Evolutionary conservation across 768 basidiomycete species (phyloP), one percentile per base, ranked within the genome.

Genomic region (Termitomyces sp.): DNA sequence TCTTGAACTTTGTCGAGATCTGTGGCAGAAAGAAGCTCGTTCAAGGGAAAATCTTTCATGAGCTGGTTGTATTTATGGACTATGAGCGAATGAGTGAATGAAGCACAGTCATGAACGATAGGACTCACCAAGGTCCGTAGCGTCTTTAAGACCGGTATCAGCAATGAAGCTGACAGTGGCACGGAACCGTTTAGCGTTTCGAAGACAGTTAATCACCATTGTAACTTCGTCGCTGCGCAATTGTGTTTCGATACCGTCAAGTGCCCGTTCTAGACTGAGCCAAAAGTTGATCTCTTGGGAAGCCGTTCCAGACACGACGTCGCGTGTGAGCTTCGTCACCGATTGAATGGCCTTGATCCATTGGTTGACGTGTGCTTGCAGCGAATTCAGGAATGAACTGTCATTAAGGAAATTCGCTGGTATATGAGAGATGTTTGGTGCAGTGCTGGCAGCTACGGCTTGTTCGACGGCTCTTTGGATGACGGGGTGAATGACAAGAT

Each of bases 231-330:
- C 95, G 57, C 91, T 92, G 59, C 88, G 79, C 56, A 99, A 76
- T 65, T 99, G 97, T 0, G 84, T 75, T 65, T 98, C 95, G 64
- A 98, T 98, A 0, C 84, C 89, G 64, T 98, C 97, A 59, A 99
- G 70, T 6, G 94, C 94, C 41, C 91, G 78, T 68, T 99, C 97
- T 69, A 99, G 79, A 68, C 88, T 91, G 22, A 98, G 76, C 97
- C 97, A 98, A 65, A 99, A 98, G 70, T 98, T 98, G 76, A 99
- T 94, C 69, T 98, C 97, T 66, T 99, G 97, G 0, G 93, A 95
- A 2, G 97, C 96, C 0, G 96, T 98, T 2, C 96, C 96, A 5
- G 91, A 91, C 0, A 86, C 79, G 31, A 98, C 96, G 63, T 98
- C 96, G 22, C 97, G 79, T 2, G 84, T 87, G n/a, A 99, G 83